phyloP scores from a whole-genome alignment of 2,329 filamentous ascomycete genomes.

The Alternaria tenuissima region DNA sequence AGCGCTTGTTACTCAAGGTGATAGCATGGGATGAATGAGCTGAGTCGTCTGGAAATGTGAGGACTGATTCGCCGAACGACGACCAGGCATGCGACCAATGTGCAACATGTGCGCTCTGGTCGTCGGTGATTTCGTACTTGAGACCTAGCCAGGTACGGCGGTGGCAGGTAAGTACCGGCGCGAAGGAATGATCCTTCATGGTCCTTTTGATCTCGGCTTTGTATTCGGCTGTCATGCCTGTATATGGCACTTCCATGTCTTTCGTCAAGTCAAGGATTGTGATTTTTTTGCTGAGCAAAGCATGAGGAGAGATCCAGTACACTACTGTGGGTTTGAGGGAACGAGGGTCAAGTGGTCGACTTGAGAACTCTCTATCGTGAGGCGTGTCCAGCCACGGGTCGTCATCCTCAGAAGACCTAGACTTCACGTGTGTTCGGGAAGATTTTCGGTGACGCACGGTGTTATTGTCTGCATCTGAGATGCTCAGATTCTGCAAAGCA shows the following conservation, averaged over 20 bases:
- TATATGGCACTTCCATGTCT: conserved; percentile 25
- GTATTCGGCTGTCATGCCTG: conserved; percentile 27
- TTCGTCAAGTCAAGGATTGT: conserved; percentile 30
- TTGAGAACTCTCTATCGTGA: conserved; percentile 16
- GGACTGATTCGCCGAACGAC: conserved; percentile 24
- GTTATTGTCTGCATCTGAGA: conserved; percentile 1
- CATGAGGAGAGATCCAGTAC: conserved; percentile 35
- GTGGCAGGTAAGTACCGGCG: conserved; percentile 21
- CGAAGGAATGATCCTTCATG: conserved; percentile 31
- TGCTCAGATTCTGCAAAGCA: conserved; percentile 25
- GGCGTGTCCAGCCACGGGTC: conserved; percentile 22
- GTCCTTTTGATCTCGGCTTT: conserved; percentile 27
- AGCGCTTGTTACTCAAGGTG: conserved; percentile 23
- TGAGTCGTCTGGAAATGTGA: conserved; percentile 31
- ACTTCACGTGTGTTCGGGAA: conserved; percentile 11
- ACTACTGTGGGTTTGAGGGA: conserved; percentile 28
- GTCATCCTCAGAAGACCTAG: conserved; percentile 2
- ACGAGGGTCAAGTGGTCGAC: conserved; percentile 23
- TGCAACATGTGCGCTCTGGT: conserved; percentile 19
- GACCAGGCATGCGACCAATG: conserved; percentile 31
- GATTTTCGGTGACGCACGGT: conserved; percentile 20
- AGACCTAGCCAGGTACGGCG: conserved; percentile 25
- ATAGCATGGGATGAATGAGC: conserved; percentile 24
- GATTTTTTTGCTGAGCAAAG: conserved; percentile 27
- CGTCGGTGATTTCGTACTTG: conserved; percentile 26